Percentiles rank a stretch among this genome's conserved stretches.
Evolutionary conservation across 352 stramenopile species (phyloP).

Genomic region (Globisporangium rhizosaccharum): DNA sequence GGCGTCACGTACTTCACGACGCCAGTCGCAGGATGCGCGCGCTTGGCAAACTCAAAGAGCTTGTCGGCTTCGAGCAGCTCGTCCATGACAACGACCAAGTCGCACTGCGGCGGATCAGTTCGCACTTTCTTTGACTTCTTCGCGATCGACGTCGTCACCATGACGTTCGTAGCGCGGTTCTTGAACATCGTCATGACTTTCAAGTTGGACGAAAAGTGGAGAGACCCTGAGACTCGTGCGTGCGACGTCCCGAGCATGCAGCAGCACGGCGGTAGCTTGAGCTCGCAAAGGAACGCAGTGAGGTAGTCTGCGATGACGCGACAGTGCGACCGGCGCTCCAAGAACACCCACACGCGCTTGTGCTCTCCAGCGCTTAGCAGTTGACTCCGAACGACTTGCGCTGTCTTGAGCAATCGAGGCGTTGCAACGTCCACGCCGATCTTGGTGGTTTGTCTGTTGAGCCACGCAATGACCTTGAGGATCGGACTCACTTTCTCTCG

Average conservation of each 20-base stretch:
- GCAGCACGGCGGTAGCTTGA: slow-evolving; percentile 49
- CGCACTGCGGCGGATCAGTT: slow-evolving; percentile 39
- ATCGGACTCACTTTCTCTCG: slow-evolving; percentile 42
- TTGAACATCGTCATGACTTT: slow-evolving; percentile 69
- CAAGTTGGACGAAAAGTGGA: slow-evolving; percentile 61
- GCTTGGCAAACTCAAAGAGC: slow-evolving; percentile 56
- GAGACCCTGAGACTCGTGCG: slow-evolving; percentile 46
- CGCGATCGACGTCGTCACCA: slow-evolving; percentile 79
- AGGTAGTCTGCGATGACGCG: slow-evolving; percentile 77
- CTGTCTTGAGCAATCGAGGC: slow-evolving; percentile 50
- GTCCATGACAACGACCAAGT: slow-evolving; percentile 76
- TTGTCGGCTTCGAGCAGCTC: slow-evolving; percentile 70
- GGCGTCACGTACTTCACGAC: slow-evolving; percentile 72
- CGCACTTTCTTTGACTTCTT: slow-evolving; percentile 40
- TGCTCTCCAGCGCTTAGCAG: slow-evolving; percentile 28
- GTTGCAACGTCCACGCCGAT: slow-evolving; percentile 36
- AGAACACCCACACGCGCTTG: slow-evolving; percentile 57
- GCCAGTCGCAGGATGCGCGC: slow-evolving; percentile 31
- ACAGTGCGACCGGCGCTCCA: slow-evolving; percentile 63
- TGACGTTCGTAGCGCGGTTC: slow-evolving; percentile 41
- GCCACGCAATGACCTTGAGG: slow-evolving; percentile 50
- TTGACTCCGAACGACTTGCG: slow-evolving; percentile 38
- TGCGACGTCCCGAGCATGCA: slow-evolving; percentile 74
- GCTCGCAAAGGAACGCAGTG: slow-evolving; percentile 31
- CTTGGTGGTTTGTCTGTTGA: slow-evolving; percentile 22